phyloP scores from a whole-genome alignment of 345 rosid species.

The Pistacia vera region DNA sequence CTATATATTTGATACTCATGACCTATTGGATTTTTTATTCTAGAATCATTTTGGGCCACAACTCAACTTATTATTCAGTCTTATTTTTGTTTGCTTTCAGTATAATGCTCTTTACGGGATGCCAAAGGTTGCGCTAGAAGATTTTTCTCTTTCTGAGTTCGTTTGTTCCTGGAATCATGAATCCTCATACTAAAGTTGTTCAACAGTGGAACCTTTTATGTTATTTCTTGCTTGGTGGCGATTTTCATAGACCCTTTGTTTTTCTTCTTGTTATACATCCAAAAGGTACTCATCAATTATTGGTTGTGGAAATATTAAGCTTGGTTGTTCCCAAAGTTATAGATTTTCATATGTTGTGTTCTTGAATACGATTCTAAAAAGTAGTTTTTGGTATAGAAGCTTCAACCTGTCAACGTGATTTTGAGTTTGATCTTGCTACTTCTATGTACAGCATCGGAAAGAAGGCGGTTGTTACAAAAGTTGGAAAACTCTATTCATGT shows the following conservation, averaged over 20 bases:
- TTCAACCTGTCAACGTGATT: neutral
- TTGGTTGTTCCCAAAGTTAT: neutral
- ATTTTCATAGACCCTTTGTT: slow-evolving; percentile 82
- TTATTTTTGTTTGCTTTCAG: slow-evolving; percentile 37
- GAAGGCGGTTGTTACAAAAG: neutral
- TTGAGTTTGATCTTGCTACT: neutral
- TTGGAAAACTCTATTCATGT: neutral
- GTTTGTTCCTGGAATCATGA: slow-evolving; percentile 66
- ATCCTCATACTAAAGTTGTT: slow-evolving; percentile 69
- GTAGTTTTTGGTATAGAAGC: neutral
- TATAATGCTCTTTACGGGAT: slow-evolving; percentile 73
- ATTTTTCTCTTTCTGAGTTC: slow-evolving; percentile 34
- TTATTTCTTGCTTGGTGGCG: slow-evolving; percentile 70
- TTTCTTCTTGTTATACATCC: slow-evolving; percentile 67
- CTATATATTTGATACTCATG: too few species aligned
- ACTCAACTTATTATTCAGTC: slow-evolving; percentile 3
- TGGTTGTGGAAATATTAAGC: neutral
- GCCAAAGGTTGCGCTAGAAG: slow-evolving; percentile 86
- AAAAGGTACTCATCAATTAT: slow-evolving; percentile 43
- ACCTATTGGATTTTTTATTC: slow-evolving; percentile 5
- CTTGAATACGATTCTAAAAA: neutral
- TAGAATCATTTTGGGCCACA: neutral
- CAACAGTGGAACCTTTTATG: slow-evolving; percentile 74
- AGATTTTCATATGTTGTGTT: neutral
- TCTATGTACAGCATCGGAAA: neutral